These are phyloP conservation scores for Apiospora aurea DNA, from an alignment of 2,329 filamentous ascomycete species.

Conservation along the genomic window DNA sequence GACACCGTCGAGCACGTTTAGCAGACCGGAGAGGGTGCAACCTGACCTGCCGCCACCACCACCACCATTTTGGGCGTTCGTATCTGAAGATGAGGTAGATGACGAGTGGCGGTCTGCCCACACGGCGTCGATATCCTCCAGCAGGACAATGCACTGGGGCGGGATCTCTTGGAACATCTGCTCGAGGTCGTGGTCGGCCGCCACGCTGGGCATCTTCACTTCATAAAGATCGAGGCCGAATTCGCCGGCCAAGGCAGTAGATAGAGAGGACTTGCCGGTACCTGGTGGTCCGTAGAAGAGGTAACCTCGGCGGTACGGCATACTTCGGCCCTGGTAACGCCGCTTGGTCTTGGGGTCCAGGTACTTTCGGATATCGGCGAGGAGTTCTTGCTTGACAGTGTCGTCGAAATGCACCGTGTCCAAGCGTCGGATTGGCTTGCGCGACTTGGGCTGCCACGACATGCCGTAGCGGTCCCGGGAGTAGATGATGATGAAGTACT, in stretches of 20 bases:
- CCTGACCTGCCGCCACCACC: conserved; percentile 32
- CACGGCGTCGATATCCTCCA: conserved; percentile 62
- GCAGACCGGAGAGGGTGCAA: conserved; percentile 65
- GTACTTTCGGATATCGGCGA: conserved; percentile 60
- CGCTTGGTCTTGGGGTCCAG: conserved; percentile 52
- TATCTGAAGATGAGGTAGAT: conserved; percentile 27
- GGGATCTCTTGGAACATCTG: conserved; percentile 59
- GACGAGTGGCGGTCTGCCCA: conserved; percentile 16
- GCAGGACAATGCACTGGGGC: conserved; percentile 59
- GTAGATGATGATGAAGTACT: conserved; percentile 59
- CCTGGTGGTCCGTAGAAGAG: conserved; percentile 43
- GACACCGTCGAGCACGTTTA: conserved; percentile 71
- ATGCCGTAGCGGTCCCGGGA: conserved; percentile 53
- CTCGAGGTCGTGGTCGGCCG: conserved; percentile 57
- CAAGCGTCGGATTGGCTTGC: conserved; percentile 56
- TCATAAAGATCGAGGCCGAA: conserved; percentile 61
- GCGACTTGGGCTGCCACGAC: conserved; percentile 56
- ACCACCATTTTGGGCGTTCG: conserved; percentile 25
- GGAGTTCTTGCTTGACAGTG: conserved; percentile 52
- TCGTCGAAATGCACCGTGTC: conserved; percentile 60
- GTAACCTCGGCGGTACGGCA: conserved; percentile 64
- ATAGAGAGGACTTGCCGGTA: conserved; percentile 51
- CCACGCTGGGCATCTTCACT: conserved; percentile 51
- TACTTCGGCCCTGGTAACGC: conserved; percentile 71
- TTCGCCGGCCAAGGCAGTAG: conserved; percentile 57